Evolutionary conservation across 2,329 filamentous ascomycete species (phyloP).

Genomic region (Aschersonia sp.): DNA sequence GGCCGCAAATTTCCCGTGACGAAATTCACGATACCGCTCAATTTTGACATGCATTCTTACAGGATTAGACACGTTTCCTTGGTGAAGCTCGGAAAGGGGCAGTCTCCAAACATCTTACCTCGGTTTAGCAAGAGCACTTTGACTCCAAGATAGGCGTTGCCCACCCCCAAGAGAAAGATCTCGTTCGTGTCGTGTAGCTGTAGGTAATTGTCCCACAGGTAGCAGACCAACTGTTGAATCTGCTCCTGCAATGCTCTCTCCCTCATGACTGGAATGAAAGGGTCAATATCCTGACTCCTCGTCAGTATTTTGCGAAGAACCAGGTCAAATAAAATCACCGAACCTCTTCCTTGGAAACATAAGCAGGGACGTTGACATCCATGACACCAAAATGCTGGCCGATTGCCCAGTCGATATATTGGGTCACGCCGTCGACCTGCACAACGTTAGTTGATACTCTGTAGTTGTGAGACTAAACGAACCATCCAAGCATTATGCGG

Average conservation of each 20-base stretch:
- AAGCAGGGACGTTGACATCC: slow-evolving; percentile 79
- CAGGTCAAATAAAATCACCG: slow-evolving; percentile 2
- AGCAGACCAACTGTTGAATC: slow-evolving; percentile 62
- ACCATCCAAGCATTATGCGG: slow-evolving; percentile 82
- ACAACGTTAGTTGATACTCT: slow-evolving; percentile 4
- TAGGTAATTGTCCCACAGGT: slow-evolving; percentile 95
- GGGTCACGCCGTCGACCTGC: slow-evolving; percentile 67
- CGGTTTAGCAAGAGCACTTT: slow-evolving; percentile 67
- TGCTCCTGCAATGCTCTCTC: slow-evolving; percentile 39
- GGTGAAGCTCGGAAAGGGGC: background rate
- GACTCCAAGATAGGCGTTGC: slow-evolving; percentile 75
- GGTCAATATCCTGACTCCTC: slow-evolving; percentile 28
- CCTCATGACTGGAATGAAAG: slow-evolving; percentile 27
- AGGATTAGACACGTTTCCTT: background rate
- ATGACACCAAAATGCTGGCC: slow-evolving; percentile 69
- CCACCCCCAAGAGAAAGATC: slow-evolving; percentile 76
- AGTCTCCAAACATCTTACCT: slow-evolving; percentile 32
- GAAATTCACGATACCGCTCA: slow-evolving; percentile 67
- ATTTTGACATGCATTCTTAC: slow-evolving; percentile 47
- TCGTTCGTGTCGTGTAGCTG: slow-evolving; percentile 59
- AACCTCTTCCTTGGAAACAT: slow-evolving; percentile 52
- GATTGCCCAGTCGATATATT: slow-evolving; percentile 74
- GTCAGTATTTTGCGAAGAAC: background rate
- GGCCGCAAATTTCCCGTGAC: slow-evolving; percentile 64
- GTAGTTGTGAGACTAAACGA: slow-evolving; percentile 20